Evolutionary conservation across 352 stramenopile genomes (phyloP).

Genomic region (Pythium apleroticum): DNA sequence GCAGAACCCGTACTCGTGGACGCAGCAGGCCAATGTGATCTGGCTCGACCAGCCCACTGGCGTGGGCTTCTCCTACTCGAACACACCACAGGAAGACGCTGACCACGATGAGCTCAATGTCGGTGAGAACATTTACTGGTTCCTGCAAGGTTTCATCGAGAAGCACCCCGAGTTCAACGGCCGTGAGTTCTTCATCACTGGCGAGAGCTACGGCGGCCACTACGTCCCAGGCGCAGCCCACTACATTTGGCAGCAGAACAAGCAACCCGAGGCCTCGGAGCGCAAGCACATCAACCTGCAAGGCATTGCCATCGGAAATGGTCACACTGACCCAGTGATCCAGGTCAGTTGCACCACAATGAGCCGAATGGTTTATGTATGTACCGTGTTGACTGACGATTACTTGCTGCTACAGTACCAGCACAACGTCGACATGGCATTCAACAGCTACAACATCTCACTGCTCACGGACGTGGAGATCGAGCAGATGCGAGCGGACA

Average conservation of each 20-base stretch:
- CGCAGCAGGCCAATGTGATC: constrained; percentile 48
- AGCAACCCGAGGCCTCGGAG: constrained; percentile 26
- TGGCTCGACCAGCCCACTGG: constrained; percentile 49
- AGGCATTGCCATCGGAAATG: constrained; percentile 76
- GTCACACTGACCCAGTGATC: constrained; percentile 54
- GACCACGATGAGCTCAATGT: constrained; percentile 39
- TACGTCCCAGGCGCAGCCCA: constrained; percentile 44
- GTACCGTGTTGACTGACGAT: background rate
- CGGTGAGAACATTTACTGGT: constrained; percentile 52
- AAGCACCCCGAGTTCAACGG: constrained; percentile 43
- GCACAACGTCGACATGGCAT: constrained; percentile 65
- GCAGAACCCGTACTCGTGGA: constrained; percentile 53
- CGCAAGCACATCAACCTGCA: constrained; percentile 45
- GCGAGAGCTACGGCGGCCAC: constrained; percentile 63
- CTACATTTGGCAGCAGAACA: constrained; percentile 41
- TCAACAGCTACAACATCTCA: constrained; percentile 75
- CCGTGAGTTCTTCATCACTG: constrained; percentile 47
- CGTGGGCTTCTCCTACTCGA: constrained; percentile 50
- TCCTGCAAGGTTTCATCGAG: constrained; percentile 50
- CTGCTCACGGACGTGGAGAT: constrained; percentile 43
- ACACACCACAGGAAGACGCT: constrained; percentile 22
- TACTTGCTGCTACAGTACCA: constrained; percentile 45
- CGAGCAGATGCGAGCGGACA: constrained; percentile 39
- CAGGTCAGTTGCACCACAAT: background rate
- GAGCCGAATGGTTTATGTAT: background rate